Percentiles rank a stretch among this genome's conserved stretches.
Evolutionary conservation across 495 filamentous ascomycete species (phyloP).

Genomic region (Penicillium paradoxum): DNA sequence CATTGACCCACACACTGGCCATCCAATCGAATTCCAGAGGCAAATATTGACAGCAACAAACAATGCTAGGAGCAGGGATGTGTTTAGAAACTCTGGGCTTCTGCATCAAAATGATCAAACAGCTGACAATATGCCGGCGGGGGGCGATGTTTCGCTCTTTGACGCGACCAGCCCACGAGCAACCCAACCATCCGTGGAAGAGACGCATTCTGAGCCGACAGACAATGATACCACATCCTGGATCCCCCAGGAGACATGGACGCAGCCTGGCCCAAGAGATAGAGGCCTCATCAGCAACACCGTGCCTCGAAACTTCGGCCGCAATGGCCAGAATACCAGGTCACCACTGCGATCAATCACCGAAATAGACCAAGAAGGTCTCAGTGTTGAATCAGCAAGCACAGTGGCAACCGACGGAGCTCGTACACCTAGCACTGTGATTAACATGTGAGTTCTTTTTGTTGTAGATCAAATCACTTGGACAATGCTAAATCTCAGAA

Average conservation of each 20-base stretch:
- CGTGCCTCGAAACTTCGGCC: conserved; percentile 4
- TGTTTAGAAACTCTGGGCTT: not conserved
- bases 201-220: not conserved
- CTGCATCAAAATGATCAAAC: not conserved
- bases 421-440: not conserved
- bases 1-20: conserved; percentile 1
- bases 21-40: not conserved
- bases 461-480: not conserved
- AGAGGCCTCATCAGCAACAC: not conserved
- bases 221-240: not conserved
- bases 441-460: not conserved
- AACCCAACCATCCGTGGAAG: not conserved
- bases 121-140: not conserved
- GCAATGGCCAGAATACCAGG: not conserved
- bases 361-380: not conserved
- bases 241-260: not conserved
- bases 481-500: not conserved
- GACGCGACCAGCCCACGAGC: not conserved
- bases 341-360: not conserved
- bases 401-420: not conserved
- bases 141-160: not conserved
- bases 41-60: not conserved
- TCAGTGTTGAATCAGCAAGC: too few relatives aligned
- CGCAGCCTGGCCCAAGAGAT: not conserved
- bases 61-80: not conserved